Evolutionary conservation across 2,329 filamentous ascomycete species (phyloP).

Genomic region (Ceratocystis papillata): DNA sequence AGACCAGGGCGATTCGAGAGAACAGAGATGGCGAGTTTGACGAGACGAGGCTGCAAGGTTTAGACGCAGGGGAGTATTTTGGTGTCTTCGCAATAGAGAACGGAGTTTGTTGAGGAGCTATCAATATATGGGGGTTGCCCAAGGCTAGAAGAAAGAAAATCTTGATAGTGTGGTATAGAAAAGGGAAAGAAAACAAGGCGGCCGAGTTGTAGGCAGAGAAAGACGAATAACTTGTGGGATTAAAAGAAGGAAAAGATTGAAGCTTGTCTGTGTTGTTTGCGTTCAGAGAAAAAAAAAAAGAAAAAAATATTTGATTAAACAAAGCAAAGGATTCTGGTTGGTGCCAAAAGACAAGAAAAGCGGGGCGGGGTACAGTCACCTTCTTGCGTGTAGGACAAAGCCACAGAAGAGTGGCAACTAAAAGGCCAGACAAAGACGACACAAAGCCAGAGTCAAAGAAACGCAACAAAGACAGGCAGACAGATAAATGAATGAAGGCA

Average conservation of each 20-base stretch:
- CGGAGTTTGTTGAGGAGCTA: background rate
- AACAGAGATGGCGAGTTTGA: background rate
- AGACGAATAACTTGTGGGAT: background rate
- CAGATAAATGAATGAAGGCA: no score
- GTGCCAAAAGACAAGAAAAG: slow-evolving; percentile 11
- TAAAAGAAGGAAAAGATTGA: no score
- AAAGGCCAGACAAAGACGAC: background rate
- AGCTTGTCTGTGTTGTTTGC: no score
- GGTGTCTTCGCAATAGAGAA: background rate
- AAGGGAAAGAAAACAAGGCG: background rate
- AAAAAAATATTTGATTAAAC: background rate
- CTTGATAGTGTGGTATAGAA: background rate
- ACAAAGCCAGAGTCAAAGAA: background rate
- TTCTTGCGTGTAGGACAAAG: slow-evolving; percentile 12
- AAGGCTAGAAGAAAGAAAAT: background rate
- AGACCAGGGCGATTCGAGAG: background rate
- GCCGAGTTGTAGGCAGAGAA: background rate
- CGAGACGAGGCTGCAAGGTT: background rate
- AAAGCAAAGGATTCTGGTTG: slow-evolving; percentile 12
- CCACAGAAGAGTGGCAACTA: background rate
- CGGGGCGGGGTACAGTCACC: background rate
- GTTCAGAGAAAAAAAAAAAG: background rate
- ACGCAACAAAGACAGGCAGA: background rate
- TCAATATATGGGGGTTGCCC: background rate
- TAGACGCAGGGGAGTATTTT: background rate